Conservation (phyloP, 1,284 basidiomycete genomes). For the Trichosporon sp. region DNA sequence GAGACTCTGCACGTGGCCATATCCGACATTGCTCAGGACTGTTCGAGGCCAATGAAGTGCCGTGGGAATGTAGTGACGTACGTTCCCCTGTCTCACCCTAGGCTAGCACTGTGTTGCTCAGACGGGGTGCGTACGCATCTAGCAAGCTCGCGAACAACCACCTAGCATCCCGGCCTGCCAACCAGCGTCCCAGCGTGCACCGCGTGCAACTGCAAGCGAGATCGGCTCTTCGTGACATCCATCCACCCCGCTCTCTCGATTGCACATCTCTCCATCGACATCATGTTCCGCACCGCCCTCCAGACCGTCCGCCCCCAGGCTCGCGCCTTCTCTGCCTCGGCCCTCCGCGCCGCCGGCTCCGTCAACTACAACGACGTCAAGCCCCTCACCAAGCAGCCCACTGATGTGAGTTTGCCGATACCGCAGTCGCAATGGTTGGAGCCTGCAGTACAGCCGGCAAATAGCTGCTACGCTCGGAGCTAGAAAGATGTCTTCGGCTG, state of each 20-base stretch:
- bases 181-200: neutral
- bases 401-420: conserved; percentile 63
- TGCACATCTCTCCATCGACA: neutral
- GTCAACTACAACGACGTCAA: conserved; percentile 83
- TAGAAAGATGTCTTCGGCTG: no score
- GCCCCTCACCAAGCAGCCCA: conserved; percentile 76
- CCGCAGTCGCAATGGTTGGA: no score
- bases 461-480: no score
- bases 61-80: conserved; percentile 19
- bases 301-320: conserved; percentile 6
- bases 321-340: neutral
- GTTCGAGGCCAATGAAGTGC: neutral
- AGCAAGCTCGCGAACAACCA: conserved; percentile 11
- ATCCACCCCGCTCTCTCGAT: neutral
- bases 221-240: neutral
- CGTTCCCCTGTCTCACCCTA: conserved; percentile 1
- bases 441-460: no score
- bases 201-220: neutral
- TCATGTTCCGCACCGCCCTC: conserved; percentile 14
- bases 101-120: neutral
- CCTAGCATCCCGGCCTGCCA: neutral
- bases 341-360: conserved; percentile 54
- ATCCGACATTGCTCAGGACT: neutral
- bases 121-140: conserved; percentile 2
- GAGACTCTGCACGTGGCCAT: neutral